A percentile compares a stretch with the other conserved stretches of the same genome.
Evolutionary conservation across 2,329 filamentous ascomycete species (phyloP).

Genomic region (Botrytis tulipae): DNA sequence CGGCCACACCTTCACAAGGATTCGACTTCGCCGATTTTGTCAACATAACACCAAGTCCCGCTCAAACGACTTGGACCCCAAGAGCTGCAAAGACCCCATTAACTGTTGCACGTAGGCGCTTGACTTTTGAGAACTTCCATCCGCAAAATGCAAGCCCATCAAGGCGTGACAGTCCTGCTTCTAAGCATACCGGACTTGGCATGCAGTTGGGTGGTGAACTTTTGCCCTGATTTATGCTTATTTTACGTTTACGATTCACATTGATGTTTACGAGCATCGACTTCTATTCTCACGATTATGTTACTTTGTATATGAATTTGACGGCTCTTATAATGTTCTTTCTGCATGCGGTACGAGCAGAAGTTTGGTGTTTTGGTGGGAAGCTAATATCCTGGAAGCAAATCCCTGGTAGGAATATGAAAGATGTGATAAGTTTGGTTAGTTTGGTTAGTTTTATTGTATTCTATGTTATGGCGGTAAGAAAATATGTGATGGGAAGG

Average conservation of each 20-base stretch:
- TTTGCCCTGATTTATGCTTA: conserved; percentile 43
- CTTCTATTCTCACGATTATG: conserved; percentile 58
- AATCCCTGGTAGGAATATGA: not conserved
- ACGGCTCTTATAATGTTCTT: conserved; percentile 22
- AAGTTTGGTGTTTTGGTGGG: conserved; percentile 16
- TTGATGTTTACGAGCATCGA: conserved; percentile 17
- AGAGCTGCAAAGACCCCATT: conserved; percentile 34
- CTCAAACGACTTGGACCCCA: conserved; percentile 72
- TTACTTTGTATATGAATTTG: conserved; percentile 25
- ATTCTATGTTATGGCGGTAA: conserved; percentile 5
- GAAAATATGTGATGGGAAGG: conserved; percentile 1
- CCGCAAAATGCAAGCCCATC: conserved; percentile 29
- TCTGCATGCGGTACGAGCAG: conserved; percentile 15
- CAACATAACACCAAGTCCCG: conserved; percentile 94
- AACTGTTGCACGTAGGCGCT: conserved; percentile 32
- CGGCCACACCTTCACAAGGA: conserved; percentile 74
- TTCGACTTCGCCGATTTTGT: conserved; percentile 98
- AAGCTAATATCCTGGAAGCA: conserved; percentile 8
- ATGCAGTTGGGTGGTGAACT: conserved; percentile 67
- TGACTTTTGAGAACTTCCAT: conserved; percentile 35
- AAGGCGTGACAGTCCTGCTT: conserved; percentile 29
- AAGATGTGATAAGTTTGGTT: not conserved
- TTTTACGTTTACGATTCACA: conserved; percentile 13
- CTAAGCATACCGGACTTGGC: conserved; percentile 53
- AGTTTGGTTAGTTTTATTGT: conserved; percentile 10